These are phyloP conservation scores for Epichloe bromicola DNA, from an alignment of 2,329 filamentous ascomycete species.

Conservation along the genomic window DNA sequence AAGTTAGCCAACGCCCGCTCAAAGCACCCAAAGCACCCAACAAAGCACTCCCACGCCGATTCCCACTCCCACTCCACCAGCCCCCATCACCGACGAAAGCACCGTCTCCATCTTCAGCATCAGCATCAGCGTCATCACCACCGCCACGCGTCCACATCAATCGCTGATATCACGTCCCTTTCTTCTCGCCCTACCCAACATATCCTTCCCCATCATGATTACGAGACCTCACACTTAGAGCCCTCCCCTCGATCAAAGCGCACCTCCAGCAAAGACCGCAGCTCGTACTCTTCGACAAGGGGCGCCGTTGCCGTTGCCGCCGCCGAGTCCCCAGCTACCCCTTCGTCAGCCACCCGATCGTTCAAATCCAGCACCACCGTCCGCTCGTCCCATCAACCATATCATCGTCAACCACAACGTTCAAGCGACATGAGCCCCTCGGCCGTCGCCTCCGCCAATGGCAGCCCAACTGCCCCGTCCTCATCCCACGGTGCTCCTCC, in stretches of 20 bases:
- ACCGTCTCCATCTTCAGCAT: conserved; percentile 9
- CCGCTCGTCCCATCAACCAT: conserved; percentile 26
- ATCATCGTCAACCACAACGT: conserved; percentile 17
- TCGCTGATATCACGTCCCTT: conserved; percentile 6
- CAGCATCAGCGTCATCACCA: conserved; percentile 22
- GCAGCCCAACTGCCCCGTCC: conserved; percentile 37
- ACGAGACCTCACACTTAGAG: conserved; percentile 57
- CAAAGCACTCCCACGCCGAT: not conserved
- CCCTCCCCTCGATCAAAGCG: conserved; percentile 42
- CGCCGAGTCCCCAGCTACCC: conserved; percentile 23
- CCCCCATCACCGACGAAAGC: conserved; percentile 6
- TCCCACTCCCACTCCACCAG: conserved; percentile 4
- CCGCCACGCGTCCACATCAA: conserved; percentile 27
- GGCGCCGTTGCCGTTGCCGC: conserved; percentile 29
- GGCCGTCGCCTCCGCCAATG: conserved; percentile 37
- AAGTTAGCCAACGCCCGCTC: not conserved
- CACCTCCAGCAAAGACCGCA: conserved; percentile 50
- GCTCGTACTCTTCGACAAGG: conserved; percentile 24
- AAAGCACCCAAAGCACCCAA: too few relatives aligned
- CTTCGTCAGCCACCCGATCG: conserved; percentile 11
- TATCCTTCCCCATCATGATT: conserved; percentile 48
- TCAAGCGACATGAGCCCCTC: conserved; percentile 36
- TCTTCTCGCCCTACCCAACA: conserved; percentile 27
- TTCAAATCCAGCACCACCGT: conserved; percentile 38
- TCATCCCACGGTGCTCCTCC: conserved; percentile 28